Evolutionary conservation across 257 asterid species (phyloP).

Genomic region (Nemophila menziesii): DNA sequence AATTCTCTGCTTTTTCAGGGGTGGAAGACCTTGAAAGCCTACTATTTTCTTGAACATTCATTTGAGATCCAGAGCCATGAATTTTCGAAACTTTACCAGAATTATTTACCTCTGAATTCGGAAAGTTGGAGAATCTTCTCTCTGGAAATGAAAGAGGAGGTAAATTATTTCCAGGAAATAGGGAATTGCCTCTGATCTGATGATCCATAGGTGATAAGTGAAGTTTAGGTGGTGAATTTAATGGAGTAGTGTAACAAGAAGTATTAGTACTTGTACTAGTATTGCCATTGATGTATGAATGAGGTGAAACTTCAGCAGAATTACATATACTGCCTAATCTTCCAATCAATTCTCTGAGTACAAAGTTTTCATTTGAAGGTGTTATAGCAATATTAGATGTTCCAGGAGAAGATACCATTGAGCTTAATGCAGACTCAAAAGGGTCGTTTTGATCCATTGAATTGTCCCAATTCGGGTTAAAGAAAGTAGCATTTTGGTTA

Average conservation of each 20-base stretch:
- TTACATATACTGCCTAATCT: conserved; percentile 41
- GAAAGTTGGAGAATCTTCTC: conserved; percentile 26
- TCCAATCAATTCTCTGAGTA: conserved; percentile 47
- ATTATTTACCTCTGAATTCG: conserved; percentile 11
- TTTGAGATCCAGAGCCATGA: conserved; percentile 27
- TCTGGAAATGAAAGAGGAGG: conserved; percentile 28
- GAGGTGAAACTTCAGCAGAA: conserved; percentile 37
- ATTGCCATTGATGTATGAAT: conserved; percentile 4
- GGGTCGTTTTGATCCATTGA: conserved; percentile 37
- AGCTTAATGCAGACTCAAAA: conserved; percentile 59
- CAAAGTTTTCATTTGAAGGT: conserved; percentile 22
- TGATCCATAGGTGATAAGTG: conserved; percentile 22
- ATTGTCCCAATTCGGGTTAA: conserved; percentile 37
- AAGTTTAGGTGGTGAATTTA: conserved; percentile 69
- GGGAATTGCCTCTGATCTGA: conserved; percentile 17
- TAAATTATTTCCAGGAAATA: neutral
- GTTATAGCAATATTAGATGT: conserved; percentile 8
- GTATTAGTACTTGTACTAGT: conserved; percentile 25
- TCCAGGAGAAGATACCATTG: conserved; percentile 68
- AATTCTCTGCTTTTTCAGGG: conserved; percentile 44
- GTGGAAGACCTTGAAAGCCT: conserved; percentile 19
- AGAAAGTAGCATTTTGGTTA: conserved; percentile 3
- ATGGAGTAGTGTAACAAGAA: conserved; percentile 63
- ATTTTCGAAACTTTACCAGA: conserved; percentile 26
- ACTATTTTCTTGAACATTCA: conserved; percentile 27